A percentile compares a stretch with the other conserved stretches of the same genome.
phyloP scores from a whole-genome alignment of 169 alveolate species.

The Plasmodium gonderi region DNA sequence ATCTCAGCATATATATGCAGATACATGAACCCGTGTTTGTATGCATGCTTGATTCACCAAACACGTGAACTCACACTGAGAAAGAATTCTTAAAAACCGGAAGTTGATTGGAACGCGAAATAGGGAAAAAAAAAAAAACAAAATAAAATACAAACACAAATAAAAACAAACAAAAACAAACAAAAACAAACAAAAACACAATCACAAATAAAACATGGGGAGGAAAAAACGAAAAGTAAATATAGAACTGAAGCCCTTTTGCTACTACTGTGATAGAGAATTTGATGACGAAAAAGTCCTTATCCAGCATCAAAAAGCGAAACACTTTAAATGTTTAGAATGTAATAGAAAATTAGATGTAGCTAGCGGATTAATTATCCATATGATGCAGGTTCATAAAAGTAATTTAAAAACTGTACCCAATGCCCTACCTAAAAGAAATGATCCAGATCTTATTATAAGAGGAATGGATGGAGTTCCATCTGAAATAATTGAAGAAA shows the following conservation, averaged over 20 bases:
- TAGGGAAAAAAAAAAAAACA: no score
- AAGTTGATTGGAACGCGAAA: no score
- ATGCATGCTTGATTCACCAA: no score
- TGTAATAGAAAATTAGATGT: slow-evolving; percentile 97
- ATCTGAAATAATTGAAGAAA: slow-evolving; percentile 88
- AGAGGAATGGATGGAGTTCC: slow-evolving; percentile 99
- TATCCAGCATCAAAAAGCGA: slow-evolving; percentile 97
- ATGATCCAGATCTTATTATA: slow-evolving; percentile 92
- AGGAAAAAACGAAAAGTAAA: slow-evolving; percentile 94
- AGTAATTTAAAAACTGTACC: slow-evolving; percentile 93
- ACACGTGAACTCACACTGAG: no score
- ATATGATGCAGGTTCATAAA: slow-evolving; percentile 95
- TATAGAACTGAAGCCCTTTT: slow-evolving; percentile 95
- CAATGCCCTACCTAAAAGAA: slow-evolving; percentile 97
- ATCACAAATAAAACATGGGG: slow-evolving; percentile 86
- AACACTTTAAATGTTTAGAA: slow-evolving; percentile 95
- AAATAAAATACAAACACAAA: no score
- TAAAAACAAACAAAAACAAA: not conserved
- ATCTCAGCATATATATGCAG: no score
- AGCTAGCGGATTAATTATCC: slow-evolving; percentile 93
- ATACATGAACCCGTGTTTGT: no score
- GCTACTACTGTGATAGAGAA: slow-evolving; percentile 98
- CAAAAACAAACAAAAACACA: not conserved
- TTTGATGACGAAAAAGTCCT: slow-evolving; percentile 96
- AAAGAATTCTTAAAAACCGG: no score